phyloP scores from a whole-genome alignment of 768 basidiomycete species.

The Auriscalpium orientale region DNA sequence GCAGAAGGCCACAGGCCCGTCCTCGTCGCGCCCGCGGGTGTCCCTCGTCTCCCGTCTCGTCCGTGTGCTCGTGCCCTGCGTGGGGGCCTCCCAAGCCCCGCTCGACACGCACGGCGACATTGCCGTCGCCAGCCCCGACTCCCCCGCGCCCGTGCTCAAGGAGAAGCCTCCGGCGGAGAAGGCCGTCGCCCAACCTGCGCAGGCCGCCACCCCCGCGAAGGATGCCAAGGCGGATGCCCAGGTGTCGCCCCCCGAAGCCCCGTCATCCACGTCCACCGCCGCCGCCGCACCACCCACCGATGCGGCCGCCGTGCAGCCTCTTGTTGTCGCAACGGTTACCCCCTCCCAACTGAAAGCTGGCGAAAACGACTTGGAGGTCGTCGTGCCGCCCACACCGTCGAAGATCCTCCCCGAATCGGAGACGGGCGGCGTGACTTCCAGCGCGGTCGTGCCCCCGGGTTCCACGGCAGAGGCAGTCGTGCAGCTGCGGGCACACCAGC shows the following conservation, averaged over 20 bases:
- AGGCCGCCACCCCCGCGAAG: slow-evolving; percentile 13
- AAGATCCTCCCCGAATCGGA: slow-evolving; percentile 56
- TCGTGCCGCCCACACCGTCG: slow-evolving; percentile 44
- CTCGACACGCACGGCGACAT: slow-evolving; percentile 34
- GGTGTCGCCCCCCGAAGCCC: not conserved
- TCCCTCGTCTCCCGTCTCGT: slow-evolving; percentile 56
- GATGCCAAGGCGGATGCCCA: slow-evolving; percentile 15
- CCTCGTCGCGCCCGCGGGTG: slow-evolving; percentile 31
- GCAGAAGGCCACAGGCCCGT: slow-evolving; percentile 20
- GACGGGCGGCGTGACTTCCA: slow-evolving; percentile 85
- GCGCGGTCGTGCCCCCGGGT: slow-evolving; percentile 87
- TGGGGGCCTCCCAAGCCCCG: slow-evolving; percentile 42
- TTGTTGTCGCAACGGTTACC: slow-evolving; percentile 18
- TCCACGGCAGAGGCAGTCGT: slow-evolving; percentile 47
- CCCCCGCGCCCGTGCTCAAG: slow-evolving; percentile 17
- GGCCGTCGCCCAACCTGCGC: too few relatives aligned
- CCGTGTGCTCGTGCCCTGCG: slow-evolving; percentile 58
- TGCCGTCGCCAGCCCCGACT: slow-evolving; percentile 15
- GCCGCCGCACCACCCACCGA: not conserved
- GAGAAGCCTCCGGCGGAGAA: slow-evolving; percentile 14
- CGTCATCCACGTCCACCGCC: not conserved
- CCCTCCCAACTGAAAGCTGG: slow-evolving; percentile 16
- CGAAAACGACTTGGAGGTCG: slow-evolving; percentile 27
- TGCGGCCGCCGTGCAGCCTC: slow-evolving; percentile 14
- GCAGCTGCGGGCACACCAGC: slow-evolving; percentile 20